Conservation (phyloP, 2,329 filamentous ascomycete species). For the Aureobasidium vineae region DNA sequence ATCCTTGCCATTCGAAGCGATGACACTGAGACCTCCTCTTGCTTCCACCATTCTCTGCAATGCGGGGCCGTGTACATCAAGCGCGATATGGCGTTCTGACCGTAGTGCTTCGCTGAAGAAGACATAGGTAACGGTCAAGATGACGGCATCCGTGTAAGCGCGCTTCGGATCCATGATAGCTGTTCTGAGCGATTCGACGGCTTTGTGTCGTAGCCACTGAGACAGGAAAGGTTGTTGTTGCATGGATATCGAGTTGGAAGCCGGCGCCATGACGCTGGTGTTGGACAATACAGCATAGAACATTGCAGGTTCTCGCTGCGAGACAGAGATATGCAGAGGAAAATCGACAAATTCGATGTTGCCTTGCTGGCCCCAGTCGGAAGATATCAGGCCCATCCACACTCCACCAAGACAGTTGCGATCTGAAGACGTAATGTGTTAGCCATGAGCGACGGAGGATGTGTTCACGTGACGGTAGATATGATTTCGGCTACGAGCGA, state of each 20-base stretch:
- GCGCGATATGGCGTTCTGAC: not conserved
- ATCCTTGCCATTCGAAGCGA: conserved; percentile 7
- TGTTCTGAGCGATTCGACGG: conserved; percentile 5
- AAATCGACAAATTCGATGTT: conserved; percentile 16
- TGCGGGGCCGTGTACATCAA: conserved; percentile 1
- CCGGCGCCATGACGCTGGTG: not conserved
- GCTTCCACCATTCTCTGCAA: conserved; percentile 7
- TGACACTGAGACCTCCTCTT: conserved; percentile 3
- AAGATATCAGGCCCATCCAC: not conserved
- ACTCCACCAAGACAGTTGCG: conserved; percentile 1
- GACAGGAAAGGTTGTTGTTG: conserved; percentile 11
- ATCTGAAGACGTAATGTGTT: not conserved
- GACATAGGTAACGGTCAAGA: not conserved
- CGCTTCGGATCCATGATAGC: conserved; percentile 11
- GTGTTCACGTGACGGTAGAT: no score
- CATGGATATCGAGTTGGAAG: conserved; percentile 4
- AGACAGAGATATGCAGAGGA: conserved; percentile 1
- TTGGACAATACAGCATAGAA: conserved; percentile 13
- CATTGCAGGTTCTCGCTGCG: conserved; percentile 16
- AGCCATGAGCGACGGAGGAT: not conserved
- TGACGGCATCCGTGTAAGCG: conserved; percentile 12
- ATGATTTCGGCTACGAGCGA: not conserved
- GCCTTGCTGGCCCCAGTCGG: conserved; percentile 13
- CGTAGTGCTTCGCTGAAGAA: conserved; percentile 8
- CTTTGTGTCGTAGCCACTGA: conserved; percentile 15